Percentiles rank a stretch among this genome's conserved stretches.
These are phyloP conservation scores for Dipteronia sinensis DNA, from an alignment of 345 rosid species.

Conservation along the genomic window DNA sequence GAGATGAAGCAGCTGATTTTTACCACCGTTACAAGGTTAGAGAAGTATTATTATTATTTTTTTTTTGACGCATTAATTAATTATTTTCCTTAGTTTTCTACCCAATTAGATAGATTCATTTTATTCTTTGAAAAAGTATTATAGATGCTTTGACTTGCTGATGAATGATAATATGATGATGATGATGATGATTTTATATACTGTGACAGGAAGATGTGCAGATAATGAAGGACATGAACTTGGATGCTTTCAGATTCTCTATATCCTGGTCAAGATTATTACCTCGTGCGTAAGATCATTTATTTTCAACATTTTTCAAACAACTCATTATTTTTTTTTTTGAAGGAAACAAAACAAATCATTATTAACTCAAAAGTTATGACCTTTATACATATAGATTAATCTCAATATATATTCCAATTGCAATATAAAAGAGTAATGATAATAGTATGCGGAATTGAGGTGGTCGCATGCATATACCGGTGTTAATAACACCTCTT, in stretches of 20 bases:
- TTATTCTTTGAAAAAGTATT: background rate
- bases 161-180: too few relatives aligned
- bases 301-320: background rate
- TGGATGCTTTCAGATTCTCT: constrained; percentile 60
- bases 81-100: background rate
- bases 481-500: too few relatives aligned
- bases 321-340: too few relatives aligned
- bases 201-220: constrained; percentile 52
- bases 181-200: background rate
- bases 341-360: too few relatives aligned
- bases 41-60: too few relatives aligned
- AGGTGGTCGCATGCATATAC: too few relatives aligned
- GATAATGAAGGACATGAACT: constrained; percentile 50
- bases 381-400: too few relatives aligned
- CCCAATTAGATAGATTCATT: background rate
- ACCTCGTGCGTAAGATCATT: constrained; percentile 47
- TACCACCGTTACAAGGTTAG: constrained; percentile 53
- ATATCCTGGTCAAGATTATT: constrained; percentile 65
- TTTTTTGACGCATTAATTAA: too few relatives aligned
- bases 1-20: constrained; percentile 47
- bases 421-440: too few relatives aligned
- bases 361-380: too few relatives aligned
- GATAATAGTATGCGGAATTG: too few relatives aligned
- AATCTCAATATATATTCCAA: too few relatives aligned
- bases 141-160: background rate